Evolutionary conservation across 129 eudicot genomes (phyloP), one percentile per base, ranked within the genome.

Genomic region (Lactuca sativa): DNA sequence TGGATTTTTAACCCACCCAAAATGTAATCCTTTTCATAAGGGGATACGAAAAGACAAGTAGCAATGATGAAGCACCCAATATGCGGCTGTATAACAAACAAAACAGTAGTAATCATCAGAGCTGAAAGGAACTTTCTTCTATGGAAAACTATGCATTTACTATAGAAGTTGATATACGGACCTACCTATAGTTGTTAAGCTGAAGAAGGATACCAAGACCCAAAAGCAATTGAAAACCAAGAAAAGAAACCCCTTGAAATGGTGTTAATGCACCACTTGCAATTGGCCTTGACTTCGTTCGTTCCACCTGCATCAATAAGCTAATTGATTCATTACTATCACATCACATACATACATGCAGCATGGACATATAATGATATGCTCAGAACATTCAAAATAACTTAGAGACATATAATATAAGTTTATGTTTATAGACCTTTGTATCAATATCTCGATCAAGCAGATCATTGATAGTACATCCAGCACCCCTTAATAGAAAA

Each of bases 21-120:
- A 89, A 93, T 21, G 99, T 93, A 64, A 93, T 69, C 83, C 99
- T 87, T 88, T 93, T 93, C 99, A 93, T 93, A 58, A 93, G 96
- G 36, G 99, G 97, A 80, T 93, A 93, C 64, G 92, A 31, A 81
- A 89, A 93, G 63, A 93, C 98, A 32, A 93, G 91, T 59, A 93
- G 74, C 86, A 93, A 78, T 7, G 98, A 93, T 57, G 97, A 89
- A 79, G 98, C 95, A 51, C 97, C 99, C 80, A 93, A 82, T 12
- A 89, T 52, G 62, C 80, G 84, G 83, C 99, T 93, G 95, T 80
- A 25, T 25, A 74, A 74, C 49, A 80, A 56, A 44, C 65, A 37
- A 25, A 25, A 25, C 30, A 25, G 18, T 56, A 64, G 38, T 54
- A 77, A 49, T 64, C 48, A 73, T 56, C 64, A 64, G n/a, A n/a